phyloP scores from a whole-genome alignment of 2,329 filamentous ascomycete species.

The Chaetoscypha palmicola region DNA sequence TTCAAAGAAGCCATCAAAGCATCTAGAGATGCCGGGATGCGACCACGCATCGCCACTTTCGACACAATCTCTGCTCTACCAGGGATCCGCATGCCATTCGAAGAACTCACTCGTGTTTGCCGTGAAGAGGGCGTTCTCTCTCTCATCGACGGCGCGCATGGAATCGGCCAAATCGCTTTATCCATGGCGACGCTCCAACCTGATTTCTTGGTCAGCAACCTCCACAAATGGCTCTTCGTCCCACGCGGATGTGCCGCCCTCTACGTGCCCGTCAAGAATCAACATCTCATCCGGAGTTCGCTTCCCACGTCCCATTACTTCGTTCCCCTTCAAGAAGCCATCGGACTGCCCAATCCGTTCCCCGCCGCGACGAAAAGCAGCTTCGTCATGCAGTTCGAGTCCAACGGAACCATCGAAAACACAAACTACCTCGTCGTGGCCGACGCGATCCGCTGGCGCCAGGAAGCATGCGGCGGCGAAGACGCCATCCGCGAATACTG shows the following conservation, averaged over 20 bases:
- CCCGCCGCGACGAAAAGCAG: conserved; percentile 37
- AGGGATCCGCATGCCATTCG: conserved; percentile 73
- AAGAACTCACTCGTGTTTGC: conserved; percentile 57
- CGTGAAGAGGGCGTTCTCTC: conserved; percentile 61
- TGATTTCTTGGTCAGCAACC: conserved; percentile 84
- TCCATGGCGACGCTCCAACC: conserved; percentile 61
- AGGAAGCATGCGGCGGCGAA: conserved; percentile 66
- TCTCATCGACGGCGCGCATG: conserved; percentile 72
- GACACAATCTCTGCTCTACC: conserved; percentile 77
- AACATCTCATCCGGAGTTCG: conserved; percentile 64
- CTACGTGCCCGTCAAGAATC: conserved; percentile 71
- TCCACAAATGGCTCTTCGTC: conserved; percentile 82
- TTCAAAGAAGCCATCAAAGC: conserved; percentile 54
- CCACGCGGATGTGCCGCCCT: conserved; percentile 77
- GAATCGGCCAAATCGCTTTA: conserved; percentile 69
- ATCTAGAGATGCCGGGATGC: conserved; percentile 49
- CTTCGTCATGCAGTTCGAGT: conserved; percentile 69
- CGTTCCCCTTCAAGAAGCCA: conserved; percentile 35
- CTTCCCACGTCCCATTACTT: conserved; percentile 80
- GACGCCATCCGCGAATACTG: conserved; percentile 58
- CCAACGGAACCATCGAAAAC: conserved; percentile 68
- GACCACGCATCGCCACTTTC: conserved; percentile 63
- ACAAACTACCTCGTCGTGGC: conserved; percentile 65
- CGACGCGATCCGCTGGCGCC: conserved; percentile 64
- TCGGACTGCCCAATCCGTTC: conserved; percentile 31